Base-by-base conservation (phyloP, 148 eudicot genomes). In the Amaranthus palmeri region DNA sequence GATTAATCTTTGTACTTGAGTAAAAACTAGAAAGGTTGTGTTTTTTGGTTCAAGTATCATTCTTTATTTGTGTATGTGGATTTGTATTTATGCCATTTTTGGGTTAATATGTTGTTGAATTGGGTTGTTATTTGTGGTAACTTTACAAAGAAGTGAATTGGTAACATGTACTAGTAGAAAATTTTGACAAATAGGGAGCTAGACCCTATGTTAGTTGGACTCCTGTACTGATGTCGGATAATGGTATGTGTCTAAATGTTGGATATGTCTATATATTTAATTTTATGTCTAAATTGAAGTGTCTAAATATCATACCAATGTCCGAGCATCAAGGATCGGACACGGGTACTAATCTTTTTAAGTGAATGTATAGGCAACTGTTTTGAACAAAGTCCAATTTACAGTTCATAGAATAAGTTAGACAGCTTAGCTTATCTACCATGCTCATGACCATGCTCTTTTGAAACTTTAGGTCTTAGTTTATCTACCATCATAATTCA, bases 1-100 rank as follows among this genome's bases (percentile, higher is more conserved):
- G 65, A 74, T 79, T 74, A 69, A 79, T 74, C 56, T 79, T 74
- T 79, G 82, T 70, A 74, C 71, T 79, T 74, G n/a, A 62, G 67
- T 46, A n/a, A 54, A 18, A 64, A 70, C 36, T 25, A 25, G 36
- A 53, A 53, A 45, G 25, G n/a, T 51, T 50, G 64, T 58, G 10
- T 25, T 74, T 69, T 54, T 62, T 67, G 45, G 49, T 68, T 74
- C 45, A 79, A 76, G 74, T 69, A 74, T 51, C 75, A 25, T 63
- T 68, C 56, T 64, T 68, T 7, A 45, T 14, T 61, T 36, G 69
- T 47, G 71, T 68, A 14, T 61, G 54, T 73, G 41, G 49, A 52
- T 45, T 74, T 68, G 75, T 57, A 69, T 70, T 57, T 60, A 65
- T 70, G 52, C 78, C 71, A 70, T 64, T 58, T 64, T 58, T 1